Evolutionary conservation across 805 yeast species (phyloP).

Genomic region (Zygotorulaspora sp.): DNA sequence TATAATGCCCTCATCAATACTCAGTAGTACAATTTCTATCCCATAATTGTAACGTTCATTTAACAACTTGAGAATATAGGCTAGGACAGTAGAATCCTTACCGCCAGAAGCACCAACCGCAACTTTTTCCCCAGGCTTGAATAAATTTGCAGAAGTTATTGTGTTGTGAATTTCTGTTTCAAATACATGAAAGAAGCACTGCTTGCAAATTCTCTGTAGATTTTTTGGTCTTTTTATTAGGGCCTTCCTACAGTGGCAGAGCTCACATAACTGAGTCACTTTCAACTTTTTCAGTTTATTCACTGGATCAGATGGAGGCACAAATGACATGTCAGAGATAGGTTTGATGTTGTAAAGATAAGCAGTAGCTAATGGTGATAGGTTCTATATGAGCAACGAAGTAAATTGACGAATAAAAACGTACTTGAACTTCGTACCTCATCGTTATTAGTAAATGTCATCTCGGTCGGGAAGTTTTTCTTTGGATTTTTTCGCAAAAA

Average conservation of each 20-base stretch:
- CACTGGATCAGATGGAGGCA: constrained; percentile 35
- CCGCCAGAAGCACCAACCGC: constrained; percentile 99
- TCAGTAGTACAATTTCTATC: constrained; percentile 71
- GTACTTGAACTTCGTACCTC: too few relatives aligned
- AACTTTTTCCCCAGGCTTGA: constrained; percentile 75
- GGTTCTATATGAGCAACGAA: too few relatives aligned
- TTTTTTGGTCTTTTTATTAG: constrained; percentile 90
- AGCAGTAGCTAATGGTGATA: too few relatives aligned
- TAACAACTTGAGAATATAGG: constrained; percentile 76
- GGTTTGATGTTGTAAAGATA: background rate
- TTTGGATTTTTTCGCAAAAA: constrained; percentile 1
- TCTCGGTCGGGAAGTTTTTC: constrained; percentile 1
- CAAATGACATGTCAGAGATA: constrained; percentile 16
- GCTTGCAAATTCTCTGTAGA: constrained; percentile 81
- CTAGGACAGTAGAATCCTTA: constrained; percentile 93
- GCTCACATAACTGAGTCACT: constrained; percentile 61
- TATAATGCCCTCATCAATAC: constrained; percentile 94
- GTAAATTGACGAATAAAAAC: too few relatives aligned
- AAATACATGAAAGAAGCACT: constrained; percentile 83
- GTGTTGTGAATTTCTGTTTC: constrained; percentile 96
- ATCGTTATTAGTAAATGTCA: background rate
- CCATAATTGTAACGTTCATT: constrained; percentile 89
- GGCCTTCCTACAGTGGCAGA: constrained; percentile 78
- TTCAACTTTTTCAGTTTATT: constrained; percentile 29
- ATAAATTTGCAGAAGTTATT: constrained; percentile 62